Conservation (phyloP, 148 eudicot species). For the Camellia sinensis region DNA sequence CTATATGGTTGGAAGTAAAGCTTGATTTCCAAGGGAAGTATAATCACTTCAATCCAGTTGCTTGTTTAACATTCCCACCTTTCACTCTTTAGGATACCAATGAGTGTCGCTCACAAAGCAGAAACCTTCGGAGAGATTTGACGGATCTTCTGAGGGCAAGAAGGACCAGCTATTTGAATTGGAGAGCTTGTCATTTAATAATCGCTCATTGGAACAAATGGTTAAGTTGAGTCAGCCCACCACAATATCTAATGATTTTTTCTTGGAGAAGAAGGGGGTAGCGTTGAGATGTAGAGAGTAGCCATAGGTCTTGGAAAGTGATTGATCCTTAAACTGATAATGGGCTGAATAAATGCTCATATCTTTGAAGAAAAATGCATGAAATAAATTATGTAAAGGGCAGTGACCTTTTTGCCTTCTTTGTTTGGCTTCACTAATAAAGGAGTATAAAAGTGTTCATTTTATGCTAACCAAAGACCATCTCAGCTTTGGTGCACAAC, state of each 20-base stretch:
- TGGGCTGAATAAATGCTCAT: not conserved
- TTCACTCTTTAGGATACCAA: no score
- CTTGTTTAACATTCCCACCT: no score
- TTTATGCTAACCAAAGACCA: not conserved
- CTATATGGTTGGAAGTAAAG: not conserved
- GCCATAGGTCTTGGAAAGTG: no score
- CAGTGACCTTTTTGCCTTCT: not conserved
- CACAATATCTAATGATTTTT: no score
- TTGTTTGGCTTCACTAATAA: not conserved
- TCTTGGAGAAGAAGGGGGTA: not conserved
- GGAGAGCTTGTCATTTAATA: no score
- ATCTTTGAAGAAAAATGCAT: not conserved
- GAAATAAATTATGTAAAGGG: no score
- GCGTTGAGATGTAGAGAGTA: not conserved
- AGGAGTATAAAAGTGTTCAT: not conserved
- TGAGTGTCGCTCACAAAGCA: not conserved
- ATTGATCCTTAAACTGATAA: no score
- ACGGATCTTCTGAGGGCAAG: no score
- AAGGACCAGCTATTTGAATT: no score
- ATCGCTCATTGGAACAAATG: no score
- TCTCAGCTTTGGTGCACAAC: not conserved
- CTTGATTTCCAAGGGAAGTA: not conserved
- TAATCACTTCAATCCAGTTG: no score
- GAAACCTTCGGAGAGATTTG: not conserved
- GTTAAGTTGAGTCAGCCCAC: no score